Evolutionary conservation across 1,284 basidiomycete species (phyloP).

Genomic region (Xerocomus amazonicus): DNA sequence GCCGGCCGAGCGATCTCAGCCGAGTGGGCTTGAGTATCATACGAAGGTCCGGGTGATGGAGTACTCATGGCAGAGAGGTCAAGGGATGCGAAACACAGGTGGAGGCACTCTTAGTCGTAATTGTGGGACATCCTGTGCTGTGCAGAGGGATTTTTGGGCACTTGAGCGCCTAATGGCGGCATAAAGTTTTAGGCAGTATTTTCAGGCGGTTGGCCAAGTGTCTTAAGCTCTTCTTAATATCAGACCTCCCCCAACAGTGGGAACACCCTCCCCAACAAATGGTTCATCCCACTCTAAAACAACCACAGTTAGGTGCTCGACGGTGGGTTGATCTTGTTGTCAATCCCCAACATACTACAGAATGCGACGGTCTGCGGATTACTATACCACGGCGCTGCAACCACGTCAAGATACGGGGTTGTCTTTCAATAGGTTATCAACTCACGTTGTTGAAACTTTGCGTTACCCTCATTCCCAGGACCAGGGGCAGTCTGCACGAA

Average conservation of each 20-base stretch:
- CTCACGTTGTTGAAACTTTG: slow-evolving; percentile 49
- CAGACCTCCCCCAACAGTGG: background rate
- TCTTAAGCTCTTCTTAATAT: background rate
- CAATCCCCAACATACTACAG: slow-evolving; percentile 73
- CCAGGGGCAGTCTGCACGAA: slow-evolving; percentile 77
- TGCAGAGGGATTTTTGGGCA: too few species aligned
- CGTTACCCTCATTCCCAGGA: slow-evolving; percentile 40
- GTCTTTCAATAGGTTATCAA: slow-evolving; percentile 12
- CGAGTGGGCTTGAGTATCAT: background rate
- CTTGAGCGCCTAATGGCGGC: background rate
- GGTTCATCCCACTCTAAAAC: background rate
- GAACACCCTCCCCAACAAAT: background rate
- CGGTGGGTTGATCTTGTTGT: slow-evolving; percentile 71
- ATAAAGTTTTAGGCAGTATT: too few species aligned
- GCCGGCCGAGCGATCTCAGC: background rate
- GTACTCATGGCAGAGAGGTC: slow-evolving; percentile 17
- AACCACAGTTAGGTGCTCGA: background rate
- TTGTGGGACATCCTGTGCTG: background rate
- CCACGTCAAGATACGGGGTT: slow-evolving; percentile 3
- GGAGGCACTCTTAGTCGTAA: too few species aligned
- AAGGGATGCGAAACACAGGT: background rate
- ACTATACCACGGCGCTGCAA: slow-evolving; percentile 43
- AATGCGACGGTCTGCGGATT: slow-evolving; percentile 93
- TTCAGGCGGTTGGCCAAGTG: too few species aligned
- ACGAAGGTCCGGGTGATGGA: slow-evolving; percentile 6